Conservation (phyloP, 768 basidiomycete species). For the Lentinula lateritia region DNA sequence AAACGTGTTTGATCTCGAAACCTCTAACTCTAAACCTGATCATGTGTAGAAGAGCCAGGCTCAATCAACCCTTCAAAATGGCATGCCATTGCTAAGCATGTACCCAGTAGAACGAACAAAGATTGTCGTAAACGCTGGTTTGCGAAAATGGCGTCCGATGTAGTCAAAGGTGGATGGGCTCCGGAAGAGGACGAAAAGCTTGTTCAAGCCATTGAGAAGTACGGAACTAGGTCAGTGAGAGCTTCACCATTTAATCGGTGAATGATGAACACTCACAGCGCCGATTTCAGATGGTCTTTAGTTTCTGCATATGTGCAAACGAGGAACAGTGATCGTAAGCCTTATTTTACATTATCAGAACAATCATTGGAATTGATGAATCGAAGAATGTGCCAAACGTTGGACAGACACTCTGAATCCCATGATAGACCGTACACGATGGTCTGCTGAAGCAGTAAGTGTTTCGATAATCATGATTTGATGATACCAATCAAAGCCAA, state of each 20-base stretch:
- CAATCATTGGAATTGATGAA: conserved; percentile 8
- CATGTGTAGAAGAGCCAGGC: conserved; percentile 10
- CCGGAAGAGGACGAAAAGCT: conserved; percentile 56
- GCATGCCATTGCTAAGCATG: conserved; percentile 14
- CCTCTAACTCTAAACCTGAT: conserved; percentile 7
- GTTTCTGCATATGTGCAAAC: conserved; percentile 54
- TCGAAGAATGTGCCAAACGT: conserved; percentile 52
- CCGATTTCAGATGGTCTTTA: conserved; percentile 41
- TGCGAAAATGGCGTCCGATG: conserved; percentile 54
- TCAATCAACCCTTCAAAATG: conserved; percentile 11
- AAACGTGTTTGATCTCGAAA: neutral
- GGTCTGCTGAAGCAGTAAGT: conserved; percentile 49
- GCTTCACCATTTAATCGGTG: neutral
- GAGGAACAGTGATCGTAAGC: conserved; percentile 55
- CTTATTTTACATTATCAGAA: neutral
- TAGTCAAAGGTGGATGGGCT: conserved; percentile 58
- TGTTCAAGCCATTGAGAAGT: conserved; percentile 49
- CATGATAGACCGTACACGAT: conserved; percentile 54
- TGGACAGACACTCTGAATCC: conserved; percentile 61
- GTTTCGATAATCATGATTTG: neutral
- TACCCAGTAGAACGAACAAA: conserved; percentile 24
- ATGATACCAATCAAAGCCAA: conserved; percentile 1
- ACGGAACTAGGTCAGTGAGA: conserved; percentile 43
- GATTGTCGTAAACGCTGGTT: conserved; percentile 27
- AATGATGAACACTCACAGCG: conserved; percentile 2